These are phyloP conservation scores for Turritis glabra DNA, from an alignment of 345 rosid species.

Conservation along the genomic window DNA sequence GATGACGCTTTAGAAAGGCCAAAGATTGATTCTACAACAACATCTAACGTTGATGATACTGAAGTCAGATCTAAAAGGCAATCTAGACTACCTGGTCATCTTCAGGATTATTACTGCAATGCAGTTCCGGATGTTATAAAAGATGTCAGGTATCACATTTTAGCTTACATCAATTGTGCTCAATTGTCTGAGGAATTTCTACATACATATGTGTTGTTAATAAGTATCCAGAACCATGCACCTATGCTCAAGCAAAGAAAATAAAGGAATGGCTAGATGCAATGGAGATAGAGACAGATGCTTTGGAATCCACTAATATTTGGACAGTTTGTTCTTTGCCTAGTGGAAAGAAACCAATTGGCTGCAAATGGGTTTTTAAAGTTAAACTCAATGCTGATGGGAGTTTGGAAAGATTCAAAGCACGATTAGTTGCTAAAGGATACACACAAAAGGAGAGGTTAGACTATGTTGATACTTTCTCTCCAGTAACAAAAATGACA, in stretches of 20 bases:
- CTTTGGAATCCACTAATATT: neutral
- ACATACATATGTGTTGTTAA: too few relatives aligned
- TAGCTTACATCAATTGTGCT: neutral
- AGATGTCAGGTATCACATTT: neutral
- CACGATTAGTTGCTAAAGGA: neutral
- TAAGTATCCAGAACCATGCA: too few relatives aligned
- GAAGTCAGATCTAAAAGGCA: too few relatives aligned
- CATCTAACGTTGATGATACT: too few relatives aligned
- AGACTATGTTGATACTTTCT: neutral
- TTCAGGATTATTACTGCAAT: neutral
- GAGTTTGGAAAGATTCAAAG: neutral
- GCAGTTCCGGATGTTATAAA: neutral
- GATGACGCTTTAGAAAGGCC: too few relatives aligned
- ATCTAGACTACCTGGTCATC: neutral
- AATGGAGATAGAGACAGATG: neutral
- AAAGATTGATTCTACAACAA: too few relatives aligned
- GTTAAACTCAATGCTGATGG: neutral
- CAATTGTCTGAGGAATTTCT: too few relatives aligned
- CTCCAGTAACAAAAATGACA: neutral
- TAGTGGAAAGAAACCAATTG: neutral
- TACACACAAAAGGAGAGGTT: too few relatives aligned
- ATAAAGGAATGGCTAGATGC: neutral
- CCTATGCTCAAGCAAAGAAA: too few relatives aligned
- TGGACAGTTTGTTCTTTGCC: neutral
- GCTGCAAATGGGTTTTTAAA: neutral